phyloP scores from a whole-genome alignment of 2,329 filamentous ascomycete species.

The Xylaria polymorpha region DNA sequence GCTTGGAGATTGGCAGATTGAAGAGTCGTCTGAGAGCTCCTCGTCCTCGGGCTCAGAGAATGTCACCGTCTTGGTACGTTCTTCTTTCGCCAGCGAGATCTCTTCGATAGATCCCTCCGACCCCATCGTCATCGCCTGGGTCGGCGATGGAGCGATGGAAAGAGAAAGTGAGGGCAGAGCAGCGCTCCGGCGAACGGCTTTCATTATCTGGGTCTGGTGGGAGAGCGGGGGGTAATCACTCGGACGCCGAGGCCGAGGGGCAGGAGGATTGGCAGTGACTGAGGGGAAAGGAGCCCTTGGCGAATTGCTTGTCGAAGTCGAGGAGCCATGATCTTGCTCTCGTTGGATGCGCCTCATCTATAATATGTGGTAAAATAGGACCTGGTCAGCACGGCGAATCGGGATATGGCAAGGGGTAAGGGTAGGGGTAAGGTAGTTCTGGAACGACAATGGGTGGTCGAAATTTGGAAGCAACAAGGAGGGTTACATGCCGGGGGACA shows the following conservation, averaged over 20 bases:
- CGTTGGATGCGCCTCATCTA: constrained; percentile 54
- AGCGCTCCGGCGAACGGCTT: constrained; percentile 48
- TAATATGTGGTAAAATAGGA: constrained; percentile 46
- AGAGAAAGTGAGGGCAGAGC: constrained; percentile 50
- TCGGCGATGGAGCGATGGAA: constrained; percentile 48
- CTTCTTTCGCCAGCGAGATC: constrained; percentile 42
- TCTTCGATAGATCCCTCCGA: constrained; percentile 39
- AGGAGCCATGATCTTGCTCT: constrained; percentile 49
- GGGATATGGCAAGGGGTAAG: constrained; percentile 42
- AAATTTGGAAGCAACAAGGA: constrained; percentile 35
- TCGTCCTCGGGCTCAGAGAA: constrained; percentile 52
- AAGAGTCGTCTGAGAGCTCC: constrained; percentile 58
- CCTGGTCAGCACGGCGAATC: constrained; percentile 46
- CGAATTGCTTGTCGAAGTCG: constrained; percentile 44
- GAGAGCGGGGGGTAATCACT: constrained; percentile 51
- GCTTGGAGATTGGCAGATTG: constrained; percentile 70
- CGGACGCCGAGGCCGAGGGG: constrained; percentile 49
- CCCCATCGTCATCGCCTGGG: constrained; percentile 38
- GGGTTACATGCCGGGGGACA: constrained; percentile 47
- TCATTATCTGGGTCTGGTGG: constrained; percentile 52
- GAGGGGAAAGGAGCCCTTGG: constrained; percentile 48
- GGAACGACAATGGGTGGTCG: constrained; percentile 27
- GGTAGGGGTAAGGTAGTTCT: constrained; percentile 33
- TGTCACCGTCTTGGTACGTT: constrained; percentile 55
- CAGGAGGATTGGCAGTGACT: constrained; percentile 45